phyloP scores from a whole-genome alignment of 768 basidiomycete genomes.

The Termitomyces sp. region DNA sequence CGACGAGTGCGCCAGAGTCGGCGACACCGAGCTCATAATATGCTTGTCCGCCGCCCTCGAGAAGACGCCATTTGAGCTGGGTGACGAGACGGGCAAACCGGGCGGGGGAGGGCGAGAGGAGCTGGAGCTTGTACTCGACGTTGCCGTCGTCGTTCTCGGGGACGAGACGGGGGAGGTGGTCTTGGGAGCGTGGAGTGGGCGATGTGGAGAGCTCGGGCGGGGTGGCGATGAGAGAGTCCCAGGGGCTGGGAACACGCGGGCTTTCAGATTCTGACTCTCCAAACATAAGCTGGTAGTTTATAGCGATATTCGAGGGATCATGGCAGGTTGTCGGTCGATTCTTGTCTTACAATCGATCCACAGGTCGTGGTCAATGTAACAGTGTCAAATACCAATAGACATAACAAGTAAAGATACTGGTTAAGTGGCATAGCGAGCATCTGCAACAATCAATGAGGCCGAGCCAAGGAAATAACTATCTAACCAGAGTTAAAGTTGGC shows the following conservation, averaged over 20 bases:
- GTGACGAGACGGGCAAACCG: conserved; percentile 86
- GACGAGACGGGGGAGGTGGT: conserved; percentile 57
- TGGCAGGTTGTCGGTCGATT: conserved; percentile 12
- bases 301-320: conserved; percentile 28
- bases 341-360: too few relatives aligned
- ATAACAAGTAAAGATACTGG: too few relatives aligned
- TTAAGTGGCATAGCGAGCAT: too few relatives aligned
- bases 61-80: conserved; percentile 91
- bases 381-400: not conserved
- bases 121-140: conserved; percentile 92
- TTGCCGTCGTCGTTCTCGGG: conserved; percentile 85
- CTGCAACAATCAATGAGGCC: too few relatives aligned
- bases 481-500: too few relatives aligned
- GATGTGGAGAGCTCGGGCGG: conserved; percentile 36
- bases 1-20: conserved; percentile 85
- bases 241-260: conserved; percentile 74
- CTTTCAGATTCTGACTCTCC: conserved; percentile 81
- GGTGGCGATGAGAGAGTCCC: conserved; percentile 69
- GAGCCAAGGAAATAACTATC: too few relatives aligned
- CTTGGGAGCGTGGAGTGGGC: conserved; percentile 26
- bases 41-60: conserved; percentile 80
- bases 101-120: conserved; percentile 69
- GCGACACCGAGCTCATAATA: conserved; percentile 83
- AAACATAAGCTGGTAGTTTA: conserved; percentile 48
- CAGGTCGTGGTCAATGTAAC: not conserved